A percentile compares a stretch with the other conserved stretches of the same genome.
These are phyloP conservation scores for Phytophthora pini DNA, from an alignment of 352 stramenopile species.

Conservation along the genomic window DNA sequence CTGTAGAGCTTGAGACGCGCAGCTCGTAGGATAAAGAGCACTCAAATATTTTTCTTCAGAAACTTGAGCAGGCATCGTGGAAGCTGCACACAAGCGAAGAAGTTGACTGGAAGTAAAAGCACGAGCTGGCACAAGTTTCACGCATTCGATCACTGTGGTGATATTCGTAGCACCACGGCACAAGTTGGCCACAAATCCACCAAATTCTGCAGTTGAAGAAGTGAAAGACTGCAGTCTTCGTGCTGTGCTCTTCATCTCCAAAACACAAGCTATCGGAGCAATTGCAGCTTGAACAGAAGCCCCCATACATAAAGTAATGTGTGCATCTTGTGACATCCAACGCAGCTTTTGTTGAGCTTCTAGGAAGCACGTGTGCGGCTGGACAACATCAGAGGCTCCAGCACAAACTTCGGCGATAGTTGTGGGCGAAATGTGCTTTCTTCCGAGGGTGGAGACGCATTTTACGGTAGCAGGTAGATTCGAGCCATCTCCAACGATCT, in stretches of 20 bases:
- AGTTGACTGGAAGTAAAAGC: conserved; percentile 30
- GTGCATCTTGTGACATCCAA: conserved; percentile 50
- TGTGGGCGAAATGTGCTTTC: conserved; percentile 18
- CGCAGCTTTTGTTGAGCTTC: conserved; percentile 48
- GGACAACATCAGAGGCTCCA: background rate
- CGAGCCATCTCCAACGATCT: conserved; percentile 11
- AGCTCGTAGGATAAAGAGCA: conserved; percentile 25
- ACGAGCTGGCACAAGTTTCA: conserved; percentile 29
- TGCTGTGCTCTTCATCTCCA: conserved; percentile 18
- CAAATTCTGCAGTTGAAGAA: conserved; percentile 8
- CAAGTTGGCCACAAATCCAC: conserved; percentile 33
- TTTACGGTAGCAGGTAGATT: conserved; percentile 23
- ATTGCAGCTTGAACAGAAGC: conserved; percentile 11
- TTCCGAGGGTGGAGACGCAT: conserved; percentile 35
- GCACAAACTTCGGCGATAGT: conserved; percentile 46
- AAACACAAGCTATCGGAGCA: conserved; percentile 46
- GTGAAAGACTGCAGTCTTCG: conserved; percentile 15
- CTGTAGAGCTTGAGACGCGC: conserved; percentile 23
- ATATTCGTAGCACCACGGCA: conserved; percentile 36
- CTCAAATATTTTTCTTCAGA: background rate
- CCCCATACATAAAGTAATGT: conserved; percentile 43
- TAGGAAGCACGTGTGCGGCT: conserved; percentile 51
- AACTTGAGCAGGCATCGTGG: conserved; percentile 13
- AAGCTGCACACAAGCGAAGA: conserved; percentile 37
- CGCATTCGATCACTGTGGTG: conserved; percentile 33